Evolutionary conservation across 78 protist species (phyloP), one percentile per base, ranked within the genome.

Genomic region (Dictyostelium capitatum): DNA sequence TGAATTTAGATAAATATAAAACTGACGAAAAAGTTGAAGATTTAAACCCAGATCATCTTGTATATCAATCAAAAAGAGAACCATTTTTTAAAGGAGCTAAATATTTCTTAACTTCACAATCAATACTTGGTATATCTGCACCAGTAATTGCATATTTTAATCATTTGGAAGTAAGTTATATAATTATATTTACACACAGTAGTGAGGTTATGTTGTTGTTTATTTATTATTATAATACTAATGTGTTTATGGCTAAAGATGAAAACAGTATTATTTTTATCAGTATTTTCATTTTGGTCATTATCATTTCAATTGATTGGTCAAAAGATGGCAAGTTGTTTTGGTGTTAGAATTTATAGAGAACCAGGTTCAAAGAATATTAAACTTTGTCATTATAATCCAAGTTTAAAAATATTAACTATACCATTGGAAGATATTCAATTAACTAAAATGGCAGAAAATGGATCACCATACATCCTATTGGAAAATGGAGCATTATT

Each of bases 351-450:
- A 65, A 6, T 87, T 32, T 77, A 87, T 46, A 46, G 75, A 53
- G 73, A 87, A 46, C 67, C 67, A 57, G 67, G 48, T 11, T 64
- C 69, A 15, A 30, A 67, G 7, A 43, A 9, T n/a, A 65, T 87
- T 20, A 37, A 32, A 1, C 15, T 87, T 1, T 82, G 79, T 32
- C 84, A 87, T 19, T 59, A 64, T 65, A 20, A 53, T 53, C 69
- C 69, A 28, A 32, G 11, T 17, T 17, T 30, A 32, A 17, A 56
- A 4, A 70, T 87, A 6, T 65, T 87, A 23, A 56, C 64, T 43
- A 50, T 87, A 3, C 93, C 93, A 43, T 47, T 77, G 10, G 79
- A 46, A 25, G 81, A 87, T 32, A 77, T 87, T 25, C 53, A 70
- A 48, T n/a, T 30, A n/a, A 64, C 84, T 4, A 48, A 28, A 9